phyloP scores from a whole-genome alignment of 1,284 basidiomycete genomes.

The Ceraceosorus bombacis region DNA sequence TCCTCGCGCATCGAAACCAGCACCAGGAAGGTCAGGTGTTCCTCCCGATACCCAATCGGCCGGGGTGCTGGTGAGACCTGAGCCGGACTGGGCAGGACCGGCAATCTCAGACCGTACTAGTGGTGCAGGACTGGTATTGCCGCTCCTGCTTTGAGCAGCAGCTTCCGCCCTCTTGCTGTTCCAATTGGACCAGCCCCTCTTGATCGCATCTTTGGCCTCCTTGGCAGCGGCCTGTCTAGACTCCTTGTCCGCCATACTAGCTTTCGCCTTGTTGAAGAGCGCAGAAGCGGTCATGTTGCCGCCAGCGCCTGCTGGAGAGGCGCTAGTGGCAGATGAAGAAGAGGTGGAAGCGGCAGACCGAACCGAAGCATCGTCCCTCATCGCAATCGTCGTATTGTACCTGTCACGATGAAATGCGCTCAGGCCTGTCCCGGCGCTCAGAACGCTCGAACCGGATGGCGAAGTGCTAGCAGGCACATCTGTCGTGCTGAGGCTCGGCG shows the following conservation, averaged over 20 bases:
- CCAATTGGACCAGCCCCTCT: slow-evolving; percentile 42
- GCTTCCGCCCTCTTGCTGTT: slow-evolving; percentile 17
- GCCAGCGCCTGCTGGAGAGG: too few species aligned
- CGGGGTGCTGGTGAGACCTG: neutral
- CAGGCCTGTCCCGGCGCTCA: too few species aligned
- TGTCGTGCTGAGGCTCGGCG: too few species aligned
- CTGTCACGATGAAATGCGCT: too few species aligned
- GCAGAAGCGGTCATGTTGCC: slow-evolving; percentile 1
- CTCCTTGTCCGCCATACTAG: slow-evolving; percentile 44
- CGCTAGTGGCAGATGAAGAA: too few species aligned
- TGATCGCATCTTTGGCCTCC: slow-evolving; percentile 44
- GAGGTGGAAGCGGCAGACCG: too few species aligned
- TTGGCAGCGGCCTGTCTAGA: slow-evolving; percentile 35
- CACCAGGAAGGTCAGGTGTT: neutral
- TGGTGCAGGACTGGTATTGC: neutral
- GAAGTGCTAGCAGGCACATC: too few species aligned
- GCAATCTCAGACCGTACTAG: too few species aligned
- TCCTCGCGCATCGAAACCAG: neutral
- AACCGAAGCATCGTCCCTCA: too few species aligned
- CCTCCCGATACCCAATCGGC: neutral
- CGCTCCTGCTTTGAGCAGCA: neutral
- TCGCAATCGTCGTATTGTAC: too few species aligned
- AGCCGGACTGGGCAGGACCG: too few species aligned
- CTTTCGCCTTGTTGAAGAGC: slow-evolving; percentile 38
- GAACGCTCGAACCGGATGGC: too few species aligned